These are phyloP conservation scores for Paratinospora sagittata DNA, from an alignment of 164 flowering plant genomes.

Conservation along the genomic window DNA sequence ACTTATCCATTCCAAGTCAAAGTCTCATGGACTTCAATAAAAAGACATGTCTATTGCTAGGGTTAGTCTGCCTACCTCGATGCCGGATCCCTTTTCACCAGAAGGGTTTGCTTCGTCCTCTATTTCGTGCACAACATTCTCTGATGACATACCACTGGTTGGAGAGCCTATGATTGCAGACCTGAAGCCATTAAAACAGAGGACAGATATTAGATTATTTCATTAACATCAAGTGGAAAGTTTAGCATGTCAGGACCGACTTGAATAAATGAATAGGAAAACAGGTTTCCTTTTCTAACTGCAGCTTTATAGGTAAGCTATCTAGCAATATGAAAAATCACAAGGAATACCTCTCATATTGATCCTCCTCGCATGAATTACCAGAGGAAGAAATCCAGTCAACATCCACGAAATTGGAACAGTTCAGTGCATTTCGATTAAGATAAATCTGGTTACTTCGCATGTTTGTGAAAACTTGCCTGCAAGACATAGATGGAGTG, in stretches of 20 bases:
- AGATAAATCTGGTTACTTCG: slow-evolving; percentile 33
- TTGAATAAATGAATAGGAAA: background rate
- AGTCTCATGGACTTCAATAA: background rate
- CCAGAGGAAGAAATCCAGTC: slow-evolving; percentile 94
- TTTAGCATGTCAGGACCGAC: background rate
- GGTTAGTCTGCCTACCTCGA: slow-evolving; percentile 19
- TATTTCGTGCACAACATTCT: slow-evolving; percentile 34
- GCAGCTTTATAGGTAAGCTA: background rate
- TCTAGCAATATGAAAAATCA: background rate
- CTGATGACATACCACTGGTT: slow-evolving; percentile 34
- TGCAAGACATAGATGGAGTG: slow-evolving; percentile 47
- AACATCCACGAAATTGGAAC: slow-evolving; percentile 72
- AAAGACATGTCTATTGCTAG: too few species aligned
- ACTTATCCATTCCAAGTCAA: slow-evolving; percentile 12
- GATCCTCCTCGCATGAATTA: slow-evolving; percentile 89
- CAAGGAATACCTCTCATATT: slow-evolving; percentile 53
- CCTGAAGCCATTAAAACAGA: slow-evolving; percentile 32
- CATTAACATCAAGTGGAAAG: background rate
- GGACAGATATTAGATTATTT: background rate
- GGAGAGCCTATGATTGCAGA: slow-evolving; percentile 43
- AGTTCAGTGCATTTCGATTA: slow-evolving; percentile 41
- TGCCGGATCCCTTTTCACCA: slow-evolving; percentile 39
- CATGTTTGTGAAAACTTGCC: slow-evolving; percentile 38
- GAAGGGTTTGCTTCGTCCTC: slow-evolving; percentile 36
- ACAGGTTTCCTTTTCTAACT: background rate